Evolutionary conservation across 192 early-diverging fungal species (phyloP).

Genomic region (Podila minutissima): DNA sequence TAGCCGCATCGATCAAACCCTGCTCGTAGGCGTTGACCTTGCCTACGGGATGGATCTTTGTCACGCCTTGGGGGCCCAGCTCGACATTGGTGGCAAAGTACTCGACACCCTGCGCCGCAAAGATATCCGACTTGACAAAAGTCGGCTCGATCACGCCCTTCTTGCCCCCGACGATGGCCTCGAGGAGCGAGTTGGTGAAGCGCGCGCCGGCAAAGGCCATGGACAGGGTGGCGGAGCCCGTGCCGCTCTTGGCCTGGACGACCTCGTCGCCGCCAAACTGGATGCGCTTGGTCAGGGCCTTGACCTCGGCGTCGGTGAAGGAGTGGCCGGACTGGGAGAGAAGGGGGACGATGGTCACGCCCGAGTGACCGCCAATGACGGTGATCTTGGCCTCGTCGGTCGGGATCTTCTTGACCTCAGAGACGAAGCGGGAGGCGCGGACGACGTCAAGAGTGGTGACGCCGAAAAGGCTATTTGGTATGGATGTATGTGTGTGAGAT

Average conservation of each 20-base stretch:
- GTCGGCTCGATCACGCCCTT: constrained; percentile 88
- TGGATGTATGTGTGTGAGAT: neutral
- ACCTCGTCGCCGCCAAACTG: constrained; percentile 99
- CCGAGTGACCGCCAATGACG: constrained; percentile 95
- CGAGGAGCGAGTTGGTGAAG: constrained; percentile 89
- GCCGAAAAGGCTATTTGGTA: constrained; percentile 77
- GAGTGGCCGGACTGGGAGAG: constrained; percentile 78
- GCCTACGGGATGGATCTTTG: constrained; percentile 87
- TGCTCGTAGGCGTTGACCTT: constrained; percentile 81
- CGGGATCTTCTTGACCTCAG: constrained; percentile 77
- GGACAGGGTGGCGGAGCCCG: constrained; percentile 87
- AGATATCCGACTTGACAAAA: constrained; percentile 78
- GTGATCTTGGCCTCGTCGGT: constrained; percentile 78
- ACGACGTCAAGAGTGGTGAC: constrained; percentile 96
- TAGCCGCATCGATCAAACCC: constrained; percentile 76
- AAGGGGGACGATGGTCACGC: constrained; percentile 94
- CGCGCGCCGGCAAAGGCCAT: constrained; percentile 89
- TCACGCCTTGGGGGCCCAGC: constrained; percentile 80
- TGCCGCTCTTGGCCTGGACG: constrained; percentile 98
- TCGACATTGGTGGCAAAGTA: constrained; percentile 82
- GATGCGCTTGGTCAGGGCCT: constrained; percentile 92
- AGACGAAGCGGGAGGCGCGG: constrained; percentile 91
- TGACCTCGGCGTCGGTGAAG: constrained; percentile 84
- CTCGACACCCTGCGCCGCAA: constrained; percentile 64
- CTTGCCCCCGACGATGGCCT: constrained; percentile 73